A percentile compares a stretch with the other conserved stretches of the same genome.
phyloP scores from a whole-genome alignment of 163 green algal species.

The Chloroidium sp. region DNA sequence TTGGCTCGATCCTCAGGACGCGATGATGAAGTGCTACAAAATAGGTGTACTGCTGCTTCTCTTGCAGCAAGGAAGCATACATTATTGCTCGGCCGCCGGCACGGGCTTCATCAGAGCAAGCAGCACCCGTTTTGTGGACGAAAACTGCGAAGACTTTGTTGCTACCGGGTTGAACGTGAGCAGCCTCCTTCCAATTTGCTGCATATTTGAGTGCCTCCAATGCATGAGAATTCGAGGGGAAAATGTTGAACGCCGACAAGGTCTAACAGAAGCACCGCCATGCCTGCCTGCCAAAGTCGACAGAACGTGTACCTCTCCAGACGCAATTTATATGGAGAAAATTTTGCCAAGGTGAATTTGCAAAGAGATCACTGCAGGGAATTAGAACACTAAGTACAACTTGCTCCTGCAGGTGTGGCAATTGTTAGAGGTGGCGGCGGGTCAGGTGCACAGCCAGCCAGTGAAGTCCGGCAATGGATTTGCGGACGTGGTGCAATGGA shows the following conservation, averaged over 20 bases:
- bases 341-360: neutral
- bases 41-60: neutral
- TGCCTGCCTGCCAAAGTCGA: neutral
- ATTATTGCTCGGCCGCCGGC: neutral
- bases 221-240: neutral
- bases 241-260: neutral
- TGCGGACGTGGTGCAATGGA: conserved; percentile 19
- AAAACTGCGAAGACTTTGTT: conserved; percentile 17
- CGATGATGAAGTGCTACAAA: neutral
- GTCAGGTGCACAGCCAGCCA: conserved; percentile 12
- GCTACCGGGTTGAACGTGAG: conserved; percentile 14
- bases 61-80: neutral
- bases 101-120: conserved; percentile 13
- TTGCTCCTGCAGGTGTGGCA: conserved; percentile 12
- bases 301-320: neutral
- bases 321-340: neutral
- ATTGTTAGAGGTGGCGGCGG: conserved; percentile 15
- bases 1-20: neutral
- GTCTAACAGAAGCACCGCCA: neutral
- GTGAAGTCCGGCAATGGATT: conserved; percentile 5
- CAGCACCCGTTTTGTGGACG: conserved; percentile 9
- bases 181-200: neutral
- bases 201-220: neutral
- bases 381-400: neutral
- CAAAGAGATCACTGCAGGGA: neutral